Base-by-base conservation (phyloP, 164 flowering plant genomes). In the Vitis cinerea region DNA sequence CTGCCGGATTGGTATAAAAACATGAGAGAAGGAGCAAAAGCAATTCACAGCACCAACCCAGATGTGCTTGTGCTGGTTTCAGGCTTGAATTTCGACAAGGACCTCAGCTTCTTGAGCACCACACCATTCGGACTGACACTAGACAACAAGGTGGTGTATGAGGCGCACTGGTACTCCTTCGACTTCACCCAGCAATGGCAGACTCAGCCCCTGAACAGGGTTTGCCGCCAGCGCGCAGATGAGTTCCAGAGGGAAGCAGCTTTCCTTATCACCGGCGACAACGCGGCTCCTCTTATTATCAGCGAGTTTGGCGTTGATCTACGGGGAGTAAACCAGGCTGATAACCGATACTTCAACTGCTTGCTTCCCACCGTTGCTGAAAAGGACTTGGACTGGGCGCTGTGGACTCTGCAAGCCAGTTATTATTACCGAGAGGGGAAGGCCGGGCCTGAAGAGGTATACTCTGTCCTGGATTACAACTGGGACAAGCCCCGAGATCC, bases 261-360 rank as follows among this genome's bases (percentile, higher is more conserved):
- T 0, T 86, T 84, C 52, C 49, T 86, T 59, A 52, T 56, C 13
- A 54, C 3, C n/a, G 75, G 75, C 5, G 70, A 74, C 14, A 72
- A 70, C 15, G 69, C 75, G 4, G 63, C 71, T 54, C 91, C 91
- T 8, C 50, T 87, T 59, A 79, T 87, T 65, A 9, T 87, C 54
- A 80, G 87, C 59, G 91, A 87, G 59, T 87, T 86, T 64, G 91
- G 89, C 4, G 74, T 80, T 12, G 78, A 86, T 55, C 80, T 80
- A 50, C 69, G 78, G 59, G 85, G 84, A 0, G 61, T 27, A 8
- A 80, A 71, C 52, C 49, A 60, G 29, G 75, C 73, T 3, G 89
- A 87, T 29, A 79, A 81, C 61, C 51, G 75, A 44, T 87, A 68
- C 75, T 70, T 87, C 52, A 74, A 70, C 50, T 87, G 91, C 77